Evolutionary conservation across 306 rosid genomes (phyloP).

Genomic region (Pachyrhizus erosus): DNA sequence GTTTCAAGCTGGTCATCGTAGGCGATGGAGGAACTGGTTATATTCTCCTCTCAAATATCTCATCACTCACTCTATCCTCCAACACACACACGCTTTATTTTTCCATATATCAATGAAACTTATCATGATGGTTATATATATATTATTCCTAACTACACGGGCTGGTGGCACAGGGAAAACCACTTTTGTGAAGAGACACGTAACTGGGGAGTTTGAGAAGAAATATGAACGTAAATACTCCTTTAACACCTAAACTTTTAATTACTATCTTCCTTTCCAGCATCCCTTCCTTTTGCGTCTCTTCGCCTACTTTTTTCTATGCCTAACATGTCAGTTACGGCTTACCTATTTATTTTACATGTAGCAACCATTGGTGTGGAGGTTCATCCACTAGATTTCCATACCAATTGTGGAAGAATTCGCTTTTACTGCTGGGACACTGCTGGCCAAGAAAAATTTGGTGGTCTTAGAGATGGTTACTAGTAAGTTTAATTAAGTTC

Average conservation of each 20-base stretch:
- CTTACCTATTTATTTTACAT: slow-evolving; percentile 6
- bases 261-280: not conserved
- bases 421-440: slow-evolving; percentile 89
- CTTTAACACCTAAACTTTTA: not conserved
- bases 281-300: not conserved
- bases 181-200: slow-evolving; percentile 78
- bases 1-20: slow-evolving; percentile 79
- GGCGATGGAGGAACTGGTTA: slow-evolving; percentile 86
- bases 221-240: slow-evolving; percentile 69
- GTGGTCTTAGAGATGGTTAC: slow-evolving; percentile 85
- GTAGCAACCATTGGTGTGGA: slow-evolving; percentile 86
- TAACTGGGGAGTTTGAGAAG: slow-evolving; percentile 86
- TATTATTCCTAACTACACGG: not conserved
- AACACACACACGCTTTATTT: not conserved
- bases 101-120: not conserved
- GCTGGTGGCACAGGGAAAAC: slow-evolving; percentile 63
- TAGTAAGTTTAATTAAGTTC: slow-evolving; percentile 56
- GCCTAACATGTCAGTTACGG: not conserved
- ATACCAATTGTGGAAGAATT: slow-evolving; percentile 70
- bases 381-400: slow-evolving; percentile 80
- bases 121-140: not conserved
- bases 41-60: not conserved
- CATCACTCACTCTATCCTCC: not conserved
- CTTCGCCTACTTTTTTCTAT: not conserved
- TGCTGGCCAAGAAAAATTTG: slow-evolving; percentile 85